Conservation (phyloP, 2,329 filamentous ascomycete genomes). For the Diaporthe vaccinii region DNA sequence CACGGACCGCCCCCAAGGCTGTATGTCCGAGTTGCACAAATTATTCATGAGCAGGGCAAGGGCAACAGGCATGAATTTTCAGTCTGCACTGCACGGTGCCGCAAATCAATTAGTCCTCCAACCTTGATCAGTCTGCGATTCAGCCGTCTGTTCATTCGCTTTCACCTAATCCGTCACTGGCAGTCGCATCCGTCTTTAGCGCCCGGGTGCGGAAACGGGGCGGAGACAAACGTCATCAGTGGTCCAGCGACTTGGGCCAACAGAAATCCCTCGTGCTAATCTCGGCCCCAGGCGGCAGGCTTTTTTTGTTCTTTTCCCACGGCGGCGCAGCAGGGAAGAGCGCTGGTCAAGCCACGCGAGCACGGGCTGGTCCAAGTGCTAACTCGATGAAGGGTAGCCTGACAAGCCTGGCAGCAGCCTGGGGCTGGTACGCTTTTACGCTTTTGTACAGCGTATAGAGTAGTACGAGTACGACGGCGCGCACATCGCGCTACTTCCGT, state of each 20-base stretch:
- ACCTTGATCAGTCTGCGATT: not conserved
- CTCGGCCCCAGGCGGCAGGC: constrained; percentile 14
- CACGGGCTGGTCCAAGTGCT: constrained; percentile 13
- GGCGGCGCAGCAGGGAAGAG: constrained; percentile 26
- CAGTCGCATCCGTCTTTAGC: constrained; percentile 29
- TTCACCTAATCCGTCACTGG: constrained; percentile 24
- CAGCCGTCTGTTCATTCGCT: not conserved
- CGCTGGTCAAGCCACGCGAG: constrained; percentile 27
- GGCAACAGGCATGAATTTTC: not conserved
- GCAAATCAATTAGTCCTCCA: not conserved
- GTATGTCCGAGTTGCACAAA: constrained; percentile 15
- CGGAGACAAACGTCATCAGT: constrained; percentile 29
- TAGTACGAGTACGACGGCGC: constrained; percentile 14
- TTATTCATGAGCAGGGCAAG: constrained; percentile 13
- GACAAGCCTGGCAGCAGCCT: not conserved
- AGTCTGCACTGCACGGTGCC: constrained; percentile 4
- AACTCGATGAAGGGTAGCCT: constrained; percentile 11
- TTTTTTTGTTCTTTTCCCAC: constrained; percentile 1
- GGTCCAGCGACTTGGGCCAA: constrained; percentile 26
- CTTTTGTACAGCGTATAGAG: not conserved
- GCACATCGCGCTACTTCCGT: constrained; percentile 9
- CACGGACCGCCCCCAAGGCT: constrained; percentile 6
- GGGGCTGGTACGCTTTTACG: not conserved
- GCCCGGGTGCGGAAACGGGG: constrained; percentile 20
- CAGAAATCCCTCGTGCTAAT: constrained; percentile 29